phyloP scores from a whole-genome alignment of 768 basidiomycete species.

The Ramaria rubella region DNA sequence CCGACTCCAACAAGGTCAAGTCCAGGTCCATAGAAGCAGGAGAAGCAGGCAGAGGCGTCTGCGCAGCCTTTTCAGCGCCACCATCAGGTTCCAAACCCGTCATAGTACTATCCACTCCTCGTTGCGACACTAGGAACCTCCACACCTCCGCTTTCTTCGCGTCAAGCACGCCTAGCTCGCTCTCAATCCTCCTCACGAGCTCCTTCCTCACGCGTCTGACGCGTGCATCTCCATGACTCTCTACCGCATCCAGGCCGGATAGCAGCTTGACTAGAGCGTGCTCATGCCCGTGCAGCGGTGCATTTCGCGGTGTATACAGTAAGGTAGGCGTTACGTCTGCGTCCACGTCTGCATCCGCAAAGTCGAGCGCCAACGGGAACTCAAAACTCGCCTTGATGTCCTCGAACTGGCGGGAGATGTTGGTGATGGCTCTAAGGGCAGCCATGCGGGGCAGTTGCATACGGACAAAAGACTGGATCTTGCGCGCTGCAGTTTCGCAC shows the following conservation, averaged over 20 bases:
- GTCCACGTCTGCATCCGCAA: slow-evolving; percentile 9
- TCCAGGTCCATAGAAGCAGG: too few species aligned
- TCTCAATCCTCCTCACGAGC: slow-evolving; percentile 54
- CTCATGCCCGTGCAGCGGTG: slow-evolving; percentile 52
- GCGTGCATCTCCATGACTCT: slow-evolving; percentile 50
- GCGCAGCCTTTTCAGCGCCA: background rate
- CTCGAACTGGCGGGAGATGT: slow-evolving; percentile 39
- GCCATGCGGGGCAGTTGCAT: slow-evolving; percentile 24
- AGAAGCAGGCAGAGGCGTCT: too few species aligned
- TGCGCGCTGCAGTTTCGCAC: slow-evolving; percentile 35
- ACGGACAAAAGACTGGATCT: slow-evolving; percentile 44
- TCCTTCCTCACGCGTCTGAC: slow-evolving; percentile 47
- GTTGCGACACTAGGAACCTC: slow-evolving; percentile 34
- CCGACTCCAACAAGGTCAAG: too few species aligned
- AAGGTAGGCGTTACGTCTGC: slow-evolving; percentile 34
- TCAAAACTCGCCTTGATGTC: slow-evolving; percentile 36
- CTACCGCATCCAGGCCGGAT: slow-evolving; percentile 60
- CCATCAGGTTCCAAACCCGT: background rate
- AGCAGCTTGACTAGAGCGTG: slow-evolving; percentile 58
- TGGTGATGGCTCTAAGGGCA: slow-evolving; percentile 35
- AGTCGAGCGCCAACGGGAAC: slow-evolving; percentile 26
- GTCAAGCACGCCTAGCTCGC: slow-evolving; percentile 50
- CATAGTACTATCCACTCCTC: slow-evolving; percentile 5
- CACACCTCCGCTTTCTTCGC: slow-evolving; percentile 26
- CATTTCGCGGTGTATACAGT: slow-evolving; percentile 56